A percentile compares a stretch with the other conserved stretches of the same genome.
Conservation (phyloP, 176 grass and related monocot genomes). For the Hordeum vulgare region MorexV3_pseudomolecules_assembly NC_058524.1:79303760-79304259, state of each 20-base stretch:
- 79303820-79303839: constrained; percentile 83
- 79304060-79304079: not conserved
- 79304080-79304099: not conserved
- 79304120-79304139: not conserved
- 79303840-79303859: constrained; percentile 19
- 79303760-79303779: constrained; percentile 24
- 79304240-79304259: constrained; percentile 59
- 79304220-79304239: not conserved
- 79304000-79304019: not conserved
- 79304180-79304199: not conserved
- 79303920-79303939: constrained; percentile 92
- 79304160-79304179: not conserved
- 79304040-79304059: not conserved
- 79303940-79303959: constrained; percentile 3
- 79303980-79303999: not conserved
- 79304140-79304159: not conserved
- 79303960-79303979: constrained; percentile 4
- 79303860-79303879: not conserved
- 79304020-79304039: not conserved
- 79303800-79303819: constrained; percentile 95
- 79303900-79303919: constrained; percentile 10
- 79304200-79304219: not conserved
- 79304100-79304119: not conserved
- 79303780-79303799: constrained; percentile 72
- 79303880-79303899: not conserved